Evolutionary conservation across 768 basidiomycete genomes (phyloP).

Genomic region (Podaxis sp.): DNA sequence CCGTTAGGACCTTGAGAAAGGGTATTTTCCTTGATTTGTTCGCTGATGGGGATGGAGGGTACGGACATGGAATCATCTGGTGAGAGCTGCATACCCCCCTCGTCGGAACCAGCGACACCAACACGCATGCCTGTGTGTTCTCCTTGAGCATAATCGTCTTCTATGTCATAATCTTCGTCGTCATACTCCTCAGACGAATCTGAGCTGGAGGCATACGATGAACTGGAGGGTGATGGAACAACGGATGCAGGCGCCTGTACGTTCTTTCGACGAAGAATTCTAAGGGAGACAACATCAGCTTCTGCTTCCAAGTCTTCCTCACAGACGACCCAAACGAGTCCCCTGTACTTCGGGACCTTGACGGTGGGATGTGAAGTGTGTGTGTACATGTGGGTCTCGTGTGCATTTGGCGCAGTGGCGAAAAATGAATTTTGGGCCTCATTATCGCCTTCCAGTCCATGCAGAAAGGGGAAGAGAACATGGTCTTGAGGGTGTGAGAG

Average conservation of each 20-base stretch:
- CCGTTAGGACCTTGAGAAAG: conserved; percentile 23
- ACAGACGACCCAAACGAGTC: conserved; percentile 78
- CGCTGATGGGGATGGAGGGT: conserved; percentile 19
- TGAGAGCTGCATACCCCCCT: conserved; percentile 10
- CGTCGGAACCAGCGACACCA: conserved; percentile 8
- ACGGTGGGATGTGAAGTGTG: conserved; percentile 9
- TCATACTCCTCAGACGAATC: conserved; percentile 25
- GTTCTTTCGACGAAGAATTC: conserved; percentile 27
- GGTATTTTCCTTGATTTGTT: conserved; percentile 16
- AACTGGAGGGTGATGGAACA: conserved; percentile 13
- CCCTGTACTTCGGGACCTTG: conserved; percentile 50
- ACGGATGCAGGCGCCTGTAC: conserved; percentile 12
- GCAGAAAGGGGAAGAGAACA: conserved; percentile 84
- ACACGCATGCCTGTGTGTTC: conserved; percentile 6
- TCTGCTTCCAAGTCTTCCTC: conserved; percentile 57
- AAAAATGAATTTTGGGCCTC: conserved; percentile 81
- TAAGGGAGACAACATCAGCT: conserved; percentile 30
- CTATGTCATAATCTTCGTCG: conserved; percentile 16
- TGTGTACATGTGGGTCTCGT: conserved; percentile 6
- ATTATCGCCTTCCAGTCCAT: conserved; percentile 82
- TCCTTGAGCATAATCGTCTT: conserved; percentile 17
- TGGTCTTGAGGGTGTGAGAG: conserved; percentile 73
- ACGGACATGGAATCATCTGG: not conserved
- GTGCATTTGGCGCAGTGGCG: conserved; percentile 27
- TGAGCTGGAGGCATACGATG: conserved; percentile 15